Evolutionary conservation across 2,329 filamentous ascomycete genomes (phyloP), one percentile per base, ranked within the genome.

Genomic region (Neofusicoccum parvum): DNA sequence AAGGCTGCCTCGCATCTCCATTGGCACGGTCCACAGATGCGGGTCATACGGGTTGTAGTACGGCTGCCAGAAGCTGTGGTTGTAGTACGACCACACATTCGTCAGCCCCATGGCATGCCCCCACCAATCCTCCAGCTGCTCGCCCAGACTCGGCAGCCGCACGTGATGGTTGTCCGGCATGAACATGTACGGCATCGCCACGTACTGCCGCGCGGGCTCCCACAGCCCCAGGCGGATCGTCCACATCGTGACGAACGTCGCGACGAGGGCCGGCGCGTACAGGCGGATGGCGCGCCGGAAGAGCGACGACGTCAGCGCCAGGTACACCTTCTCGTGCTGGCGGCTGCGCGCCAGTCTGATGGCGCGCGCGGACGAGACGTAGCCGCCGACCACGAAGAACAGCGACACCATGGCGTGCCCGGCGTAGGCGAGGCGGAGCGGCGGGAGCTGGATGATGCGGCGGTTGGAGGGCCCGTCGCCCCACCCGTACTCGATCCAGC

Each of bases 381-480:
- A 83, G 58, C 80, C 80, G 7, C 80, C 82, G 32, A 83, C 78
- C 39, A 82, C 77, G 68, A 83, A 83, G 71, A 83, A 82, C 37
- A 82, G 78, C 58, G 77, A 75, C 12, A 82, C 80, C 79, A 81
- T 80, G 67, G 81, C 78, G 67, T 82, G 80, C n/a, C 80, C 80
- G 12, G 65, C 37, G 12, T 65, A 62, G 23, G 69, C 7, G n/a
- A 70, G 36, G 17, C 65, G 63, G 14, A 70, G 54, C 12, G 65
- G 54, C 15, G 68, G 64, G 1, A 70, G 43, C 46, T 70, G 69
- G 17, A 67, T 65, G n/a, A 70, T 27, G 27, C 51, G 45, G 3
- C 32, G 45, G 48, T 70, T 67, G 14, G 37, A 37, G 1, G 65
- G 65, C 14, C 58, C 50, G 32, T 59, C 65, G 15, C 56, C 62